Conservation (phyloP, 495 filamentous ascomycete genomes). For the Viridothelium virens region DNA sequence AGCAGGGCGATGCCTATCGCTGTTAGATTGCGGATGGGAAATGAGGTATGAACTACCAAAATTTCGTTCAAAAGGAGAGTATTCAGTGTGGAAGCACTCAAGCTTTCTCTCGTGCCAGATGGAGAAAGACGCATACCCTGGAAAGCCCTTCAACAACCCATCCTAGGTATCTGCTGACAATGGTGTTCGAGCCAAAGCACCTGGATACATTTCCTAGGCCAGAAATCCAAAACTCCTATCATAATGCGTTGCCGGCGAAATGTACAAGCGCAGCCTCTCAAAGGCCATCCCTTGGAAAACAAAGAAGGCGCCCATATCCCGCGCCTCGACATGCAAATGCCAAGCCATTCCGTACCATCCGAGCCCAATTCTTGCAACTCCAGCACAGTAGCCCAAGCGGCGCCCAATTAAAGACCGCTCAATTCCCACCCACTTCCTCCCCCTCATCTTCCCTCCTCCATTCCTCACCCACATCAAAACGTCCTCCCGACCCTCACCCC, state of each 20-base stretch:
- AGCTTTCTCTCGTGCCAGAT: not conserved
- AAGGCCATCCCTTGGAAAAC: not conserved
- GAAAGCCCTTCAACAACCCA: not conserved
- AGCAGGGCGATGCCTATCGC: not conserved
- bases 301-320: not conserved
- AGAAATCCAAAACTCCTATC: not conserved
- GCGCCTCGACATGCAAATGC: not conserved
- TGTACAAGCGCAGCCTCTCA: conserved; percentile 5
- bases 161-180: not conserved
- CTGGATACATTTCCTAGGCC: not conserved
- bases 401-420: not conserved
- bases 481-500: conserved; percentile 5
- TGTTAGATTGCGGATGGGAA: not conserved
- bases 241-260: not conserved
- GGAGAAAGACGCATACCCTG: not conserved
- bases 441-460: not conserved
- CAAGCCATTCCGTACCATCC: not conserved
- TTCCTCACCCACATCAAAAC: not conserved
- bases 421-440: not conserved
- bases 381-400: no score
- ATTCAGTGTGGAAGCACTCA: not conserved
- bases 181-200: not conserved
- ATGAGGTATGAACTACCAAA: not conserved
- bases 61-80: not conserved
- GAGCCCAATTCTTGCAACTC: no score